Evolutionary conservation across 2,329 filamentous ascomycete species (phyloP), one percentile per base, ranked within the genome.

Genomic region (Claviceps monticola): DNA sequence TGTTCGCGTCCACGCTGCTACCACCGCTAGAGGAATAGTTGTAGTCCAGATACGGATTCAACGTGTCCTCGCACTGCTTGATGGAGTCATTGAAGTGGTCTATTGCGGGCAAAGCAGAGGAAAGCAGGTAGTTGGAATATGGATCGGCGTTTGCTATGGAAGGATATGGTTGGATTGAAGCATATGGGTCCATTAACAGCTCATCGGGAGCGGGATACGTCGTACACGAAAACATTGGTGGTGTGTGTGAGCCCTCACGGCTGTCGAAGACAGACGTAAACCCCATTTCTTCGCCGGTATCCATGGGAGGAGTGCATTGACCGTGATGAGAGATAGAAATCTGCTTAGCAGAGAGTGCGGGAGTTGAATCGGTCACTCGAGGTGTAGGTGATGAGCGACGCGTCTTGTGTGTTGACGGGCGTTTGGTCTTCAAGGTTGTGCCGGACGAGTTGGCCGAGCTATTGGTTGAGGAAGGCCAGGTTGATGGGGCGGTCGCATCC

Each of bases 31-130:
- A 73, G 66, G 84, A 74, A 59, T 81, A 83, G 58, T 74, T 72
- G 65, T 87, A 88, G 69, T 72, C 77, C 69, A 86, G 78, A 67
- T 82, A 85, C 5, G 82, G 76, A 58, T 75, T 79, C 63, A 85
- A 74, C 51, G 78, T 72, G 47, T 77, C 73, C 56, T 83, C 79
- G 57, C 75, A 73, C 37, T 38, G 37, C 53, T 71, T 72, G 72
- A 71, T 74, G 5, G 69, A 55, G 59, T 86, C 83, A 56, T 68
- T 72, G 64, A 81, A 81, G 63, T 80, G 76, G 55, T 75, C 74
- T 75, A 85, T 79, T 57, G 81, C 77, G 9, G 83, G 80, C 41
- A 86, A 80, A 51, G 76, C 80, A 51, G 76, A 74, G 13, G 79
- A 74, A 38, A 79, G 69, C 56, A 81, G 68, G 67, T 82, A 82